Percentiles rank a stretch among this genome's conserved stretches.
These are phyloP conservation scores for Metschnikowia orientalis DNA, from an alignment of 805 yeast genomes.

Conservation along the genomic window DNA sequence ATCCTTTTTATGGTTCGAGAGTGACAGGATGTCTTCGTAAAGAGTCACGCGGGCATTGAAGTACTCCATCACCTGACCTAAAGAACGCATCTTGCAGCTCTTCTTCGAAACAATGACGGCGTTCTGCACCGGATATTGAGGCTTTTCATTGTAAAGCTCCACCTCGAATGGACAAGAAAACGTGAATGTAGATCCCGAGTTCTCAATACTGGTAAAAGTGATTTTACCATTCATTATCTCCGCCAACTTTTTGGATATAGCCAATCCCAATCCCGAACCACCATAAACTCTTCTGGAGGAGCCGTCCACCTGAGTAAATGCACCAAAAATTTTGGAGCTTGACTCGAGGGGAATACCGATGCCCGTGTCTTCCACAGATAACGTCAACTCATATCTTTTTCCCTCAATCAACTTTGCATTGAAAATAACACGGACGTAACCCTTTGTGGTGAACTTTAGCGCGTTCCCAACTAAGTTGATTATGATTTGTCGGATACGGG, in stretches of 20 bases:
- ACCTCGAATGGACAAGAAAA: conserved; percentile 34
- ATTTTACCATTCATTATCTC: conserved; percentile 48
- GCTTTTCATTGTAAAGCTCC: conserved; percentile 17
- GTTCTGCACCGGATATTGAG: conserved; percentile 11
- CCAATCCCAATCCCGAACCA: conserved; percentile 50
- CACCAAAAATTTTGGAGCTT: conserved; percentile 44
- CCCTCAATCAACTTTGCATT: conserved; percentile 24
- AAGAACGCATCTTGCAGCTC: conserved; percentile 27
- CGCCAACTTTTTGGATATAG: conserved; percentile 45
- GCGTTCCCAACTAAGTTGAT: conserved; percentile 53
- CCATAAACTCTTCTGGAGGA: conserved; percentile 49
- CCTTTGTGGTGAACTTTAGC: conserved; percentile 45
- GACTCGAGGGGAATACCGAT: conserved; percentile 48
- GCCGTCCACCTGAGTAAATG: conserved; percentile 55
- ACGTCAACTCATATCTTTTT: conserved; percentile 34
- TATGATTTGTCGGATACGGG: conserved; percentile 47
- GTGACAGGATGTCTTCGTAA: conserved; percentile 16
- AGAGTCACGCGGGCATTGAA: conserved; percentile 31
- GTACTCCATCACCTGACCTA: conserved; percentile 30
- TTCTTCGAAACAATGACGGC: conserved; percentile 32
- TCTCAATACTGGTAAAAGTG: conserved; percentile 43
- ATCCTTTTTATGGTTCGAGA: conserved; percentile 10
- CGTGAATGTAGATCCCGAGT: conserved; percentile 44
- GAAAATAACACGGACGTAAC: conserved; percentile 39
- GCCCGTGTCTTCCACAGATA: conserved; percentile 48